Conservation (phyloP, 352 stramenopile species). For the Pythium monospermum region DNA sequence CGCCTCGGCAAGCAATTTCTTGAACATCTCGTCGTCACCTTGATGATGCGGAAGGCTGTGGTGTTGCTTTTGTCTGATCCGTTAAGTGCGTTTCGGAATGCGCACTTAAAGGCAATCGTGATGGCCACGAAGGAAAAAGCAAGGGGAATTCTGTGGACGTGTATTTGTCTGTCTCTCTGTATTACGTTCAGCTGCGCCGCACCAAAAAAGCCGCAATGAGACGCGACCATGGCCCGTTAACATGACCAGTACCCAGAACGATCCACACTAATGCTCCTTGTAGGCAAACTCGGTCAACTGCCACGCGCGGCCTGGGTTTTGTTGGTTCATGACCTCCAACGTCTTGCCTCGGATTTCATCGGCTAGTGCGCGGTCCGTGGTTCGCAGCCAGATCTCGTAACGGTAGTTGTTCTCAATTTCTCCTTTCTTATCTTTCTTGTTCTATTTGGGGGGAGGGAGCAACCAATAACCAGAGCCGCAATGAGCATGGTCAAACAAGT, state of each 20-base stretch:
- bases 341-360: constrained; percentile 75
- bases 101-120: constrained; percentile 9
- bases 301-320: constrained; percentile 42
- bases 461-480: too few species aligned
- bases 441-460: too few species aligned
- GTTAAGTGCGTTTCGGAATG: not conserved
- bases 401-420: constrained; percentile 80
- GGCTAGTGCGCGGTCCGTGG: constrained; percentile 44
- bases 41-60: too few species aligned
- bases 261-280: constrained; percentile 68
- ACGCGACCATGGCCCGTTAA: too few species aligned
- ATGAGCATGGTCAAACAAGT: too few species aligned
- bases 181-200: too few species aligned
- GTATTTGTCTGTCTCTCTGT: too few species aligned
- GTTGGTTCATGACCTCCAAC: constrained; percentile 61
- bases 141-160: too few species aligned
- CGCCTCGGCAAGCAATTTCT: constrained; percentile 72
- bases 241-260: too few species aligned
- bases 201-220: too few species aligned
- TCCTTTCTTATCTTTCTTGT: constrained; percentile 80
- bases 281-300: constrained; percentile 61
- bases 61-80: too few species aligned
- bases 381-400: constrained; percentile 82
- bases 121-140: too few species aligned
- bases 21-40: constrained; percentile 37